These are phyloP conservation scores for Fusarium citri DNA, from an alignment of 2,329 filamentous ascomycete species.

Conservation along the genomic window DNA sequence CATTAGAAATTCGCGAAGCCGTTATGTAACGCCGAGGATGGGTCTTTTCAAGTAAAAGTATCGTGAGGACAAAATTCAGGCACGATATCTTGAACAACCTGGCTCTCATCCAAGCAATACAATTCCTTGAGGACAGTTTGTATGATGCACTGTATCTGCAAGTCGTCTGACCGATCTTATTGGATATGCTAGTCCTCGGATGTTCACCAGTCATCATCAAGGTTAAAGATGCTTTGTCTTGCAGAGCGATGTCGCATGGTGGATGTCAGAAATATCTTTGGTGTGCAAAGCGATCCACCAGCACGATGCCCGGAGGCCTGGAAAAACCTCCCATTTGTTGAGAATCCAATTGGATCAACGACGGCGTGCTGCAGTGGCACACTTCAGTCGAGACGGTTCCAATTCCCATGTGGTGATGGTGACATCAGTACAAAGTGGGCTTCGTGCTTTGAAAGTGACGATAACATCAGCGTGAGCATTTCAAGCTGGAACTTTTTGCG, in stretches of 20 bases:
- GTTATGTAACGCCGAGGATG: conserved; percentile 5
- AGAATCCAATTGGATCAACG: conserved; percentile 32
- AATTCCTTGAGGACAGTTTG: conserved; percentile 14
- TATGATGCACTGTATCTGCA: conserved; percentile 19
- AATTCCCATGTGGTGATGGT: conserved; percentile 39
- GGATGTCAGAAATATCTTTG: conserved; percentile 49
- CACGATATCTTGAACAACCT: background rate
- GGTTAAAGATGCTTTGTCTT: conserved; percentile 29
- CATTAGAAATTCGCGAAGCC: conserved; percentile 17
- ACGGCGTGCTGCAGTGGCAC: conserved; percentile 46
- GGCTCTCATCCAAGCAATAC: background rate
- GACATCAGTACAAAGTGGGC: conserved; percentile 23
- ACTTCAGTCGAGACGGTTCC: conserved; percentile 36
- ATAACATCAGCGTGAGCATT: conserved; percentile 7
- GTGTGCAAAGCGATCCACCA: conserved; percentile 43
- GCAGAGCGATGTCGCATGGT: conserved; percentile 25
- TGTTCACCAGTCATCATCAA: conserved; percentile 20
- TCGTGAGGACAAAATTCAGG: background rate
- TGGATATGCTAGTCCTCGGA: conserved; percentile 19
- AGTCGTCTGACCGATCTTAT: conserved; percentile 7
- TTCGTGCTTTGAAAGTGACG: conserved; percentile 22
- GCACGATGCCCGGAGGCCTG: conserved; percentile 44
- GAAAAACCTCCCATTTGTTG: conserved; percentile 48
- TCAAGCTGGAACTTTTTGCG: conserved; percentile 3
- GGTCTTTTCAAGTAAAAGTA: conserved; percentile 3